Evolutionary conservation across 2,329 filamentous ascomycete genomes (phyloP).

Genomic region (Mollisiaceae sp.): DNA sequence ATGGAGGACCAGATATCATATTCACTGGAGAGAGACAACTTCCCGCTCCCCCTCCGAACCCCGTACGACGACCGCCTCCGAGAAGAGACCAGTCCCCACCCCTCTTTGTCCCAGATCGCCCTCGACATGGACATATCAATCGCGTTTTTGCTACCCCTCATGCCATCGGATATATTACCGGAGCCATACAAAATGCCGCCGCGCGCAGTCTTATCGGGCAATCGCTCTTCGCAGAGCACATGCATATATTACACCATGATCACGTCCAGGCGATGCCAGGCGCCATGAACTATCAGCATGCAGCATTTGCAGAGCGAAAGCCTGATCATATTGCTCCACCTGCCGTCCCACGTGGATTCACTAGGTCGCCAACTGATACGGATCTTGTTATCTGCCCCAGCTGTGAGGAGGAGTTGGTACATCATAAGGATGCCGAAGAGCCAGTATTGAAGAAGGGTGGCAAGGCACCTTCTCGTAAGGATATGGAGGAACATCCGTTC

Average conservation of each 20-base stretch:
- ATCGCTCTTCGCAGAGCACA: constrained; percentile 13
- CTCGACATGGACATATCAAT: background rate
- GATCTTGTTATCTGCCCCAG: constrained; percentile 82
- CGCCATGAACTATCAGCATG: constrained; percentile 37
- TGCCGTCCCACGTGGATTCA: constrained; percentile 78
- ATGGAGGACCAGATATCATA: constrained; percentile 43
- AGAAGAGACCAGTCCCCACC: constrained; percentile 17
- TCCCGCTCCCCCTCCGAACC: constrained; percentile 18
- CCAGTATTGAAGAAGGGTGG: constrained; percentile 47
- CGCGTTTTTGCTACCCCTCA: background rate
- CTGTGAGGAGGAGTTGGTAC: constrained; percentile 83
- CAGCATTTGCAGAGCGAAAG: constrained; percentile 36
- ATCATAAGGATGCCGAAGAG: constrained; percentile 53
- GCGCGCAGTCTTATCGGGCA: background rate
- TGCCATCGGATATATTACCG: background rate
- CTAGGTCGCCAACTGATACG: constrained; percentile 73
- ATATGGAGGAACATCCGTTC: constrained; percentile 77
- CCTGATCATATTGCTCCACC: constrained; percentile 44
- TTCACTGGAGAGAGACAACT: constrained; percentile 38
- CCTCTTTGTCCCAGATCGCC: constrained; percentile 15
- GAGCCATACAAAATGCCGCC: background rate
- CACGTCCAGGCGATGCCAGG: constrained; percentile 35
- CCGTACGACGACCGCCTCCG: background rate
- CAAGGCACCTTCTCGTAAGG: constrained; percentile 55
- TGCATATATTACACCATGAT: constrained; percentile 4